Conservation (phyloP, 306 rosid species). For the Rubus idaeus region DNA sequence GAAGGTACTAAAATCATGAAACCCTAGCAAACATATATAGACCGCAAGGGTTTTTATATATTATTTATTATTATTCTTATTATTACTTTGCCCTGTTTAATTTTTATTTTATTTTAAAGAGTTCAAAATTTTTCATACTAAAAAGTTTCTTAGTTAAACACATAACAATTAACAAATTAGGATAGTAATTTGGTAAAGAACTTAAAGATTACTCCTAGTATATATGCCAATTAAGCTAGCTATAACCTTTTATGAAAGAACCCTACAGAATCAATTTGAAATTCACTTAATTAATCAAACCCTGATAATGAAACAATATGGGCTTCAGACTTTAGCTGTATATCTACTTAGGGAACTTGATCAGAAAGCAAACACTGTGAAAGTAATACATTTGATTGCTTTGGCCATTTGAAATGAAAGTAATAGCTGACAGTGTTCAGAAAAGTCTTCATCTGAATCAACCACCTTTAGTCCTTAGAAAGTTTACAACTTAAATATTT, state of each 20-base stretch:
- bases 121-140: too few species aligned
- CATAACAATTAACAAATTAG: neutral
- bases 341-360: neutral
- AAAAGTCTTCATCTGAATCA: constrained; percentile 2
- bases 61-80: too few species aligned
- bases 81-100: too few species aligned
- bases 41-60: too few species aligned
- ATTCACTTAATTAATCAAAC: neutral
- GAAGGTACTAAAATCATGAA: too few species aligned
- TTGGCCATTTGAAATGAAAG: neutral
- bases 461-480: neutral
- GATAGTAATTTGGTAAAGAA: neutral
- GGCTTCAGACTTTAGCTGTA: neutral
- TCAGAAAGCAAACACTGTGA: constrained; percentile 9
- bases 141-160: too few species aligned
- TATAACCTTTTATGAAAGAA: neutral
- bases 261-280: neutral
- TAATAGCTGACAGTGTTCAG: neutral
- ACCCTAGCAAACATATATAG: too few species aligned
- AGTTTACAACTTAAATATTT: neutral
- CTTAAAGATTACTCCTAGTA: constrained; percentile 21
- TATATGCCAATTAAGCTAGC: neutral
- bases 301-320: neutral
- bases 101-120: too few species aligned
- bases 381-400: neutral